phyloP scores from a whole-genome alignment of 257 asterid species.

The Nicotiana otophora region DNA sequence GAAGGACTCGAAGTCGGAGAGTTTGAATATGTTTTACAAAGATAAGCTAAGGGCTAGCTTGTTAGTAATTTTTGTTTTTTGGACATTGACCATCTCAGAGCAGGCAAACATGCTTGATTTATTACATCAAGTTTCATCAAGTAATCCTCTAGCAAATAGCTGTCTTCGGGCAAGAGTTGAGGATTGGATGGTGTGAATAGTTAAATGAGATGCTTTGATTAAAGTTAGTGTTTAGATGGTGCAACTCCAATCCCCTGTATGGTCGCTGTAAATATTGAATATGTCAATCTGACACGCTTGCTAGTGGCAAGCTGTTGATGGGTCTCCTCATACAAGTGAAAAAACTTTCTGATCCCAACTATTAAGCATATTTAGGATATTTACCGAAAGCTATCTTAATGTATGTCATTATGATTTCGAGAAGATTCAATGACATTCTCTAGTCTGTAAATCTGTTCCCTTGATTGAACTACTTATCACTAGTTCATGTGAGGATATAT shows the following conservation, averaged over 20 bases:
- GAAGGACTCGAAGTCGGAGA: slow-evolving; percentile 41
- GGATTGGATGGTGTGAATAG: background rate
- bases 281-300: background rate
- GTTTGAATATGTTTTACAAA: slow-evolving; percentile 11
- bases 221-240: background rate
- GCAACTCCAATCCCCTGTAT: background rate
- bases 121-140: background rate
- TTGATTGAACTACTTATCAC: background rate
- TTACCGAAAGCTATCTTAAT: background rate
- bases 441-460: background rate
- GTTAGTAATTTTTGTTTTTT: background rate
- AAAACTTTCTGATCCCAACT: background rate
- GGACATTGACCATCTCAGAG: background rate
- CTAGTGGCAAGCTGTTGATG: background rate
- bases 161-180: background rate
- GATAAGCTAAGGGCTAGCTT: background rate
- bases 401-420: background rate
- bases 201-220: background rate
- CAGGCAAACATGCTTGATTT: background rate
- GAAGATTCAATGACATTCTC: background rate
- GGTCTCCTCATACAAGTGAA: background rate
- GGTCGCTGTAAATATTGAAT: background rate
- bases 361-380: background rate
- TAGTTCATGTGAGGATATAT: background rate
- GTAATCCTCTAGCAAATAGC: background rate